Base-by-base conservation (phyloP, 345 rosid genomes). In the Melaleuca quinquenervia region DNA sequence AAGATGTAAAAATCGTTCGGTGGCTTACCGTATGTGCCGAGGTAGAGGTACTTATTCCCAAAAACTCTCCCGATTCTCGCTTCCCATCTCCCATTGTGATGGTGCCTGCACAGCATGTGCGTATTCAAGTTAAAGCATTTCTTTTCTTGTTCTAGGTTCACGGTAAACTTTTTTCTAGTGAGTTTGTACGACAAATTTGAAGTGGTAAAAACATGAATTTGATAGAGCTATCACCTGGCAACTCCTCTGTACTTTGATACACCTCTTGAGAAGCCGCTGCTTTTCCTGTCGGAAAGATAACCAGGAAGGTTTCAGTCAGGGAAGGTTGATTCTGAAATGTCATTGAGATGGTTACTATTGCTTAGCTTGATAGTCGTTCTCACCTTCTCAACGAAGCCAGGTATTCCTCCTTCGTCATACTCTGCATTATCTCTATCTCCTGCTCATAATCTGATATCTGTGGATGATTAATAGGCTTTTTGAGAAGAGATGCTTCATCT, bases 1-100 rank as follows among this genome's bases (percentile, higher is more conserved):
- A 36, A 5, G 48, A 18, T 36, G 48, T 70, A 5, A 9, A 36
- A 70, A 70, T 36, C 14, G 18, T 18, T 70, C 54, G 64, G 83
- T 36, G 5, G 87, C 93, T 90, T 87, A 94, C 95, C 83, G 91
- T 94, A 94, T 74, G 96, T 94, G 82, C 96, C 96, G 26, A 94
- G 93, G 85, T 93, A 93, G 74, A 93, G 94, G 89, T 93, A 93
- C 87, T 93, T 94, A 93, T 93, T 93, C 82, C 95, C 95, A 16
- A 92, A 94, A 45, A 92, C 94, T 89, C 96, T 88, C 41, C 95
- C 95, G 22, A 94, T 94, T 85, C 95, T 90, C 62, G 94, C 96
- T 85, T 94, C 96, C 96, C 96, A 94, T 93, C 95, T 91, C 50
- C 96, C 96, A 84, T 94, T 94, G 80, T 94, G 93, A 83, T 93